A percentile compares a stretch with the other conserved stretches of the same genome.
Conservation (phyloP, 768 basidiomycete genomes). For the Ramaria sp. region DNA sequence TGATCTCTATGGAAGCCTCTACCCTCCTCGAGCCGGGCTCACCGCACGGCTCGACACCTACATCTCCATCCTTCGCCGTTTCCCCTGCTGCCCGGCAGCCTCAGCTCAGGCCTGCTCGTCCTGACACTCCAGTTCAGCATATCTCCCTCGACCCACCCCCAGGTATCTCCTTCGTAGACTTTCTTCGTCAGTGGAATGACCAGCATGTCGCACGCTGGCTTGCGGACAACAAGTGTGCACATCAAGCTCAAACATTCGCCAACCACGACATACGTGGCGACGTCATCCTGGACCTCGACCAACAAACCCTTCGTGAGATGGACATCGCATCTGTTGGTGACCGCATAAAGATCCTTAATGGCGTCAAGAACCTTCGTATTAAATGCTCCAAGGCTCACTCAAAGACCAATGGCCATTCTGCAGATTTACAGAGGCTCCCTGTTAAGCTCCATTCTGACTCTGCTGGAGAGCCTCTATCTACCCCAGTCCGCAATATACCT, state of each 20-base stretch:
- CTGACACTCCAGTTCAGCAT: slow-evolving; percentile 27
- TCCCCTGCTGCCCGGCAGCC: slow-evolving; percentile 13
- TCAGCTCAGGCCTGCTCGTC: slow-evolving; percentile 15
- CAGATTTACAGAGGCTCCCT: background rate
- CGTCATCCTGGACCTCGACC: slow-evolving; percentile 57
- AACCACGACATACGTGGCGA: slow-evolving; percentile 84
- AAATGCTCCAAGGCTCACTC: no score
- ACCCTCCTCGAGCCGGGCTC: slow-evolving; percentile 16
- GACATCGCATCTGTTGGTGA: slow-evolving; percentile 85
- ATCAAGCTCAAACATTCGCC: slow-evolving; percentile 58
- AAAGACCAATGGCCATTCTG: no score
- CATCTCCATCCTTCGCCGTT: slow-evolving; percentile 14
- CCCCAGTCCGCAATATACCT: slow-evolving; percentile 16
- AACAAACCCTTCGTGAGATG: slow-evolving; percentile 81
- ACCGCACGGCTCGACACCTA: slow-evolving; percentile 12
- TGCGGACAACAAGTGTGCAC: slow-evolving; percentile 58
- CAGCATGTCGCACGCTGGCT: slow-evolving; percentile 70
- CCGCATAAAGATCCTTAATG: slow-evolving; percentile 65
- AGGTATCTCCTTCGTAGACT: slow-evolving; percentile 49
- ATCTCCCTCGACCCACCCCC: slow-evolving; percentile 42
- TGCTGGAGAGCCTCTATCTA: background rate
- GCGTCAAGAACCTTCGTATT: slow-evolving; percentile 61
- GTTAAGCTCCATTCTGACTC: background rate
- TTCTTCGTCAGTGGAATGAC: slow-evolving; percentile 48
- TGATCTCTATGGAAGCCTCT: slow-evolving; percentile 11